Conservation (phyloP, 2,329 filamentous ascomycete species). For the Diaporthe helianthi region DNA sequence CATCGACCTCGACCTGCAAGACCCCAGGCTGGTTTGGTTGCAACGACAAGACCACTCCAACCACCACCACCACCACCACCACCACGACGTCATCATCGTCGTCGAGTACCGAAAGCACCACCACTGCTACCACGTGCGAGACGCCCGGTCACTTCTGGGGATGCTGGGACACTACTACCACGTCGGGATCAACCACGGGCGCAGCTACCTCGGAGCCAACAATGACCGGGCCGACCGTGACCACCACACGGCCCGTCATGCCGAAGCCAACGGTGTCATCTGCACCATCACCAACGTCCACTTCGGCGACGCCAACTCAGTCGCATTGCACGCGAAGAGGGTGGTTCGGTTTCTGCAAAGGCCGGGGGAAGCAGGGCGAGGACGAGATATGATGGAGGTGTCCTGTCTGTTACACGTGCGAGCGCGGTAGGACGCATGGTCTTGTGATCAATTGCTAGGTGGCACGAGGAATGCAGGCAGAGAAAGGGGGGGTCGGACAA, state of each 20-base stretch:
- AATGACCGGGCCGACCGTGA: conserved; percentile 39
- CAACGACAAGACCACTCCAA: conserved; percentile 57
- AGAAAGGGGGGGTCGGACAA: not conserved
- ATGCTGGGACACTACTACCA: conserved; percentile 51
- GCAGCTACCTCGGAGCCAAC: conserved; percentile 38
- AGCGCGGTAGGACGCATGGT: not conserved
- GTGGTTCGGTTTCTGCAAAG: conserved; percentile 53
- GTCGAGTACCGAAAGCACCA: conserved; percentile 41
- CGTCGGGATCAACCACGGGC: conserved; percentile 36
- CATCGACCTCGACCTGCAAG: conserved; percentile 59
- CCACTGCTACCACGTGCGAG: conserved; percentile 50
- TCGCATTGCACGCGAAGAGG: conserved; percentile 46
- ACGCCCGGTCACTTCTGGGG: conserved; percentile 65
- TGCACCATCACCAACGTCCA: conserved; percentile 37
- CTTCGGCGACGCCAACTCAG: conserved; percentile 34
- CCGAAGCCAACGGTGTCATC: conserved; percentile 43
- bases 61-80: conserved; percentile 38
- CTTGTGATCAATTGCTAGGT: not conserved
- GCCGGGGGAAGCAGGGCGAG: conserved; percentile 43
- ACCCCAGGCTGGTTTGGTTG: conserved; percentile 74
- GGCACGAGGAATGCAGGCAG: not conserved
- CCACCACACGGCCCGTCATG: conserved; percentile 41
- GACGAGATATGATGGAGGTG: conserved; percentile 36
- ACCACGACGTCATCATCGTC: conserved; percentile 40
- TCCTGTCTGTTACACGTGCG: not conserved